Base-by-base conservation (phyloP, 305 asterid species). In the Plantago lanceolata region DNA sequence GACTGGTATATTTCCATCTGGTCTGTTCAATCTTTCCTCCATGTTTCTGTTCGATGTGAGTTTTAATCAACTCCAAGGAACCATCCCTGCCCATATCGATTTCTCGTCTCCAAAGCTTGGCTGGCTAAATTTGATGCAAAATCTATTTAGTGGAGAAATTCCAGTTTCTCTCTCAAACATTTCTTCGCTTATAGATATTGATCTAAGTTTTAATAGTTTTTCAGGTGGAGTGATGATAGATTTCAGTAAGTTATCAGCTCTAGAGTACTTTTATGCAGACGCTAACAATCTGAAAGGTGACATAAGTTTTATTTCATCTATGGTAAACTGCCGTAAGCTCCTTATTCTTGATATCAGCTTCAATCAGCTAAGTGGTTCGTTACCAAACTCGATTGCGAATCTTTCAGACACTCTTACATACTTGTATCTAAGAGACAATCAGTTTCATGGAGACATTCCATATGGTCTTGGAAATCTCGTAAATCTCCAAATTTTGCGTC, bases 361-460 rank as follows among this genome's bases (percentile, higher is more conserved):
- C 2, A 70, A 66, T 63, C 73, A 37, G 21, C 54, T 70, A 17
- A 55, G 29, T 28, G 75, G 78, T 24, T 48, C 52, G 5, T 47
- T 74, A 53, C 78, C 75, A 2, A 65, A 48, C 6, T 59, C 78
- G 40, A 56, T 74, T 21, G 66, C 63, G 7, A 70, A 70, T 55
- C 64, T 70, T 61, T 52, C 57, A 19, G 20, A 52, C 17, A 19
- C 15, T 17, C 5, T 20, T 48, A 18, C 16, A 3, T 45, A 17
- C 21, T 17, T 78, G 17, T 18, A 17, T 0, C 0, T 75, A 21
- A 16, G 6, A 20, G 20, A 21, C 5, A 76, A 68, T 65, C 57
- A 61, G 33, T 49, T 79, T 6, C 58, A 70, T 31, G 79, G 81
- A 51, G 62, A 18, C 19, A 61, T 79, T 60, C 84, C 79, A 8